Evolutionary conservation across 2,329 filamentous ascomycete species (phyloP), one percentile per base, ranked within the genome.

Genomic region (Talaromyces sp.): DNA sequence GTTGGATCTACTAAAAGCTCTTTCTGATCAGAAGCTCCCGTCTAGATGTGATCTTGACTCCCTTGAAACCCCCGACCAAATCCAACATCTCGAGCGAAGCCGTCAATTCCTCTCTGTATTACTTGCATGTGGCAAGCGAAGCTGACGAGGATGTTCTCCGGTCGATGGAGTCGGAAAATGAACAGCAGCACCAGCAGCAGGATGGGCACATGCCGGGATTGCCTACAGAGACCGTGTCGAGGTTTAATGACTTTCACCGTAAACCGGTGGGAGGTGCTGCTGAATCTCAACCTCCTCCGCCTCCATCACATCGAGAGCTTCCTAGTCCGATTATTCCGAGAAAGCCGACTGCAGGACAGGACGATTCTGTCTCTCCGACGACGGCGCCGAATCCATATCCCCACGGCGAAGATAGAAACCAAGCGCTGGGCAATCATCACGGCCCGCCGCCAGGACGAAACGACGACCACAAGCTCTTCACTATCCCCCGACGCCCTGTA

Each of bases 31-130:
- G 57, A n/a, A n/a, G 51, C 35, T 55, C 59, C 38, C 56, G 24
- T 19, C 51, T 64, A 95, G 93, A 97, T 81, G 84, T 97, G 60
- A 96, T 97, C 67, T 85, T 99, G 52, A 96, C 93, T 1, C 90
- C 95, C 0, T 84, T 95, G 64, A 96, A 96, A 72, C 95, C 95
- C 1, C 87, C 90, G 56, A 83, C 89, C 49, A 96, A 95, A 73
- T 73, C 76, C 5, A 93, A 91, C 62, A 91, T 99, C 64, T 96
- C 91, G 0, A 87, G 85, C 51, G 88, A 93, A 71, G 93, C 97
- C 71, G 88, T 99, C 55, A 86, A 89, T 59, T 91, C 87, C 68
- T 96, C 89, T 14, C 82, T 99, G 5, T 99, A 98, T 77, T 98
- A 95, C 72, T 80, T 97, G 58, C 93, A 98, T 75, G 84, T 96